A percentile compares a stretch with the other conserved stretches of the same genome.
Evolutionary conservation across 1,284 basidiomycete species (phyloP).

Genomic region (Papiliotrema nemorosa): DNA sequence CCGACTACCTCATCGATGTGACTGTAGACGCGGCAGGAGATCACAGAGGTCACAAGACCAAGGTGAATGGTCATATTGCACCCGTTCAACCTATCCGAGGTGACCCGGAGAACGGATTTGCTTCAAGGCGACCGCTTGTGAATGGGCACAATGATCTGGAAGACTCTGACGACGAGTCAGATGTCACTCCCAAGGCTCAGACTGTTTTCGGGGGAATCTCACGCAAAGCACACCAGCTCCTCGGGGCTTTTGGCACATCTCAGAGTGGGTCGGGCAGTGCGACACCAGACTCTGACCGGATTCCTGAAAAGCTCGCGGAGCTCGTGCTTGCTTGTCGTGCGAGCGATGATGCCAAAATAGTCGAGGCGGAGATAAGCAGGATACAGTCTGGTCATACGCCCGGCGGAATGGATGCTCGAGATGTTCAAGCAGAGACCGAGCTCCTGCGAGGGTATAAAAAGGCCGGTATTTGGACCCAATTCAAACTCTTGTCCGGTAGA

Average conservation of each 20-base stretch:
- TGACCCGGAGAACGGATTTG: slow-evolving; percentile 21
- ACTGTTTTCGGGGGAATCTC: slow-evolving; percentile 52
- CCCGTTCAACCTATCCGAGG: not conserved
- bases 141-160: slow-evolving; percentile 3
- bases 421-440: slow-evolving; percentile 57
- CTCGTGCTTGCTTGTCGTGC: slow-evolving; percentile 68
- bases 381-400: slow-evolving; percentile 47
- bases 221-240: slow-evolving; percentile 69
- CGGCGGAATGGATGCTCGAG: slow-evolving; percentile 32
- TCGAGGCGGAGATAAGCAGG: slow-evolving; percentile 63
- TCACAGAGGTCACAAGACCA: slow-evolving; percentile 36
- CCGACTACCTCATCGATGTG: slow-evolving; percentile 88
- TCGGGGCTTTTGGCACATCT: slow-evolving; percentile 58
- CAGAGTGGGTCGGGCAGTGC: slow-evolving; percentile 35
- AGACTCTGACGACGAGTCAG: slow-evolving; percentile 7
- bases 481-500: slow-evolving; percentile 83
- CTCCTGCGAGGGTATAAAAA: slow-evolving; percentile 73
- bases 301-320: slow-evolving; percentile 66
- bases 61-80: slow-evolving; percentile 17
- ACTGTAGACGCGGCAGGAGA: slow-evolving; percentile 67
- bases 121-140: not conserved
- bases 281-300: slow-evolving; percentile 43
- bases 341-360: slow-evolving; percentile 64
- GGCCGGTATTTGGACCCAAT: slow-evolving; percentile 83
- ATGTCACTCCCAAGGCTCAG: not conserved